Base-by-base conservation (phyloP, 2,329 filamentous ascomycete genomes). In the Davidsoniella neocaledoniae region DNA sequence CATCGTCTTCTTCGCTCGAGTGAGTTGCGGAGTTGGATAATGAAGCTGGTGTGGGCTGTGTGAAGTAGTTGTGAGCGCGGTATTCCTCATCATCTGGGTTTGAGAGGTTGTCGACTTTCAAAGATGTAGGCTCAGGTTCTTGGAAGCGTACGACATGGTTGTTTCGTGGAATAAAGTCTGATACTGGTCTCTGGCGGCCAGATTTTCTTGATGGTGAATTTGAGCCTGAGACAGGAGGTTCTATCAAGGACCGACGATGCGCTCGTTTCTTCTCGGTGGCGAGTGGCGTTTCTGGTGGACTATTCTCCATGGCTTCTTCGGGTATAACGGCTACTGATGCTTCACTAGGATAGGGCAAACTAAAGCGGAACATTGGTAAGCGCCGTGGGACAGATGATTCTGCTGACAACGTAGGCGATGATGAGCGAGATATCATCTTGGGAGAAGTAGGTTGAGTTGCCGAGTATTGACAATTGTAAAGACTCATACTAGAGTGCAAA, bases 381-480 rank as follows among this genome's bases (percentile, higher is more conserved):
- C 41, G 52, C 10, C 45, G 50, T 14, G 36, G 25, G 17, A 44
- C 23, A 17, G 47, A 19, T 40, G 53, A 42, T 16, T 42, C 26
- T 14, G 46, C 45, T 39, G 16, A 43, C 19, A 16, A 42, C 16
- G 23, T 17, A 33, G 62, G 61, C 51, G 62, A 61, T 26, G 73
- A 75, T 21, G 45, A 43, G 23, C 37, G 43, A 37, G 23, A 36
- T 33, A 48, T 43, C 16, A 36, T 39, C 6, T 39, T 29, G 7
- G 25, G 26, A 8, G 39, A 29, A 16, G 21, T 17, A 19, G 39
- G 42, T 16, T 51, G 25, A 16, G 49, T 19, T 37, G 42, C 26
- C 29, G 37, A 14, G 57, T 73, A 77, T 58, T 77, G 73, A 58
- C 77, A 74, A 59, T 74, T 74, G 58, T 78, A 74, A 17, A 78